Evolutionary conservation across 176 grass and related monocot species (phyloP).

Genomic region (Ananas comosus): DNA sequence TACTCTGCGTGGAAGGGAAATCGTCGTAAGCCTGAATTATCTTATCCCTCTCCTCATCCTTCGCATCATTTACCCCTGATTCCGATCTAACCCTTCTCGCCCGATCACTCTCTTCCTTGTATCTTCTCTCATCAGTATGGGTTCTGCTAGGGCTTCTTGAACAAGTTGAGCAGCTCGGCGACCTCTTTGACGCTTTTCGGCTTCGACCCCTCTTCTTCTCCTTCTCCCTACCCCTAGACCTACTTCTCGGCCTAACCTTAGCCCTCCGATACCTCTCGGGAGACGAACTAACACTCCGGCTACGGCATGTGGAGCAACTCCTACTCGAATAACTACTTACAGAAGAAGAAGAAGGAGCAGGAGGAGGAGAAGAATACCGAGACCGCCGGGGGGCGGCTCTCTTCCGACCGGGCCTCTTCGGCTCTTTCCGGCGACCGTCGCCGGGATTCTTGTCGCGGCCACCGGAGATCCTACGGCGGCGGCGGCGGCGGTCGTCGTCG

Average conservation of each 20-base stretch:
- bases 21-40: slow-evolving; percentile 32
- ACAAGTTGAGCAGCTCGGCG: slow-evolving; percentile 25
- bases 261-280: slow-evolving; percentile 33
- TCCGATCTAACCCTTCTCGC: slow-evolving; percentile 3
- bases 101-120: slow-evolving; percentile 11
- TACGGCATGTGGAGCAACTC: slow-evolving; percentile 23
- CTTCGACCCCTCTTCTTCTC: slow-evolving; percentile 9
- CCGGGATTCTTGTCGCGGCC: background rate
- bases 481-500: background rate
- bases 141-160: slow-evolving; percentile 31
- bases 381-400: slow-evolving; percentile 14
- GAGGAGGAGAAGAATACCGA: slow-evolving; percentile 11
- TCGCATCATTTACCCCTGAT: background rate
- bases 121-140: slow-evolving; percentile 14
- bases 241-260: slow-evolving; percentile 33
- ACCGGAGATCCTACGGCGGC: background rate
- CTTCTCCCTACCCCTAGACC: slow-evolving; percentile 17
- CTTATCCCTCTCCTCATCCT: slow-evolving; percentile 27
- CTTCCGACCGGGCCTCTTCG: slow-evolving; percentile 32
- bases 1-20: background rate
- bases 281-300: slow-evolving; percentile 11
- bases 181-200: slow-evolving; percentile 17
- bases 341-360: slow-evolving; percentile 22
- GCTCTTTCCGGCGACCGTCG: too few species aligned
- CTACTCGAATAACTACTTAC: slow-evolving; percentile 28